Conservation (phyloP, 371 early-diverging fungal genomes). For the Chytridiales sp. region DNA sequence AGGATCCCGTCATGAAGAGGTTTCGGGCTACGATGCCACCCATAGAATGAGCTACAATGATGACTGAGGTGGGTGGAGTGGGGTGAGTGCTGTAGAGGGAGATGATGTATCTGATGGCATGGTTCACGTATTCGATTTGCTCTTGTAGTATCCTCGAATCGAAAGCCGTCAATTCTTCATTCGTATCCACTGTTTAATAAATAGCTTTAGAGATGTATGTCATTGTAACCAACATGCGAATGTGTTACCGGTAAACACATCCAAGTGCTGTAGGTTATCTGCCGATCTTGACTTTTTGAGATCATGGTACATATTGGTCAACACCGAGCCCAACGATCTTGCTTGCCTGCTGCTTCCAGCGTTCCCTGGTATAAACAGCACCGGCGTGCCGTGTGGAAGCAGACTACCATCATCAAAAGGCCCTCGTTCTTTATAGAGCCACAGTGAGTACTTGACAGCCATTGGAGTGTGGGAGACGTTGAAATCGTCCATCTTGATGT, state of each 20-base stretch:
- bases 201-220: conserved; percentile 1
- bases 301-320: conserved; percentile 55
- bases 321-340: conserved; percentile 77
- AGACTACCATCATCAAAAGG: conserved; percentile 7
- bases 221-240: background rate
- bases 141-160: conserved; percentile 74
- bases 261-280: conserved; percentile 52
- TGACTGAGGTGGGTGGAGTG: conserved; percentile 59
- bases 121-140: conserved; percentile 82
- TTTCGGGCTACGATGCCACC: conserved; percentile 93
- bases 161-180: conserved; percentile 91
- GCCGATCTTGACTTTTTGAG: conserved; percentile 42
- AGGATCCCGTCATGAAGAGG: conserved; percentile 71
- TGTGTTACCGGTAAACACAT: conserved; percentile 78
- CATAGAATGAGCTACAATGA: conserved; percentile 94
- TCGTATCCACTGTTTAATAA: conserved; percentile 70
- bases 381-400: conserved; percentile 62
- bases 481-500: conserved; percentile 49
- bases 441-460: conserved; percentile 75
- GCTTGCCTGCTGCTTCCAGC: conserved; percentile 91
- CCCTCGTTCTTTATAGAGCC: conserved; percentile 73
- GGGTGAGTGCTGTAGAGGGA: conserved; percentile 38
- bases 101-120: conserved; percentile 77
- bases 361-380: conserved; percentile 93
- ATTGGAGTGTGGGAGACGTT: conserved; percentile 56